Evolutionary conservation across 768 basidiomycete genomes (phyloP).

Genomic region (Suillus subluteus): DNA sequence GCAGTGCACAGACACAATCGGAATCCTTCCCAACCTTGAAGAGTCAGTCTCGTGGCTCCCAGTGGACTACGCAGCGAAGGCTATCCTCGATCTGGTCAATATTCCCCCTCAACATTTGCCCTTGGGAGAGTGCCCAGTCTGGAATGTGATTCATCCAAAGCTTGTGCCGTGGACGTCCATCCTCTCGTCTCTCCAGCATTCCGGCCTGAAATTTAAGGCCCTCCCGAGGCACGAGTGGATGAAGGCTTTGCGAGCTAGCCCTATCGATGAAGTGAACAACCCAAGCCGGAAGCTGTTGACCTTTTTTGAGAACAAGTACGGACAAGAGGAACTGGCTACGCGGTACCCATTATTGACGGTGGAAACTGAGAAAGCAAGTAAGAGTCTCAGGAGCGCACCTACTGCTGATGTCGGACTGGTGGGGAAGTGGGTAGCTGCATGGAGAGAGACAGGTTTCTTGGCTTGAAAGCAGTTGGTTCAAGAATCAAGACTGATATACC

Average conservation of each 20-base stretch:
- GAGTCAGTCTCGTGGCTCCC: constrained; percentile 52
- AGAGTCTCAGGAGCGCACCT: constrained; percentile 21
- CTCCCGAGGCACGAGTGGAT: constrained; percentile 28
- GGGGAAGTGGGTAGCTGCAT: constrained; percentile 44
- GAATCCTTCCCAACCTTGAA: constrained; percentile 35
- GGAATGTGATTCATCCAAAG: constrained; percentile 23
- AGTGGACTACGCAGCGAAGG: constrained; percentile 52
- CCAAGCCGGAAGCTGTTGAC: constrained; percentile 28
- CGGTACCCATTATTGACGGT: constrained; percentile 18
- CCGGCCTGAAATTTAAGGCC: constrained; percentile 36
- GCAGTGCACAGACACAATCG: constrained; percentile 45
- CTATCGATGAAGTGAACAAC: constrained; percentile 25
- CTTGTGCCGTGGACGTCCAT: constrained; percentile 41
- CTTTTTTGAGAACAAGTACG: constrained; percentile 32
- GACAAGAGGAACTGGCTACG: constrained; percentile 14
- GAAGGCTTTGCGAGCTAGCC: constrained; percentile 26
- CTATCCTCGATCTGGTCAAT: constrained; percentile 48
- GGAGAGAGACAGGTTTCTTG: constrained; percentile 45
- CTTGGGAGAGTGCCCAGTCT: constrained; percentile 23
- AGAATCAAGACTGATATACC: neutral
- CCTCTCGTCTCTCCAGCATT: constrained; percentile 40
- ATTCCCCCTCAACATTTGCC: constrained; percentile 5
- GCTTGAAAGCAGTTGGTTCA: neutral
- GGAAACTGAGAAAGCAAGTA: constrained; percentile 18
- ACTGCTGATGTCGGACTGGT: constrained; percentile 34